Percentiles rank a stretch among this genome's conserved stretches.
phyloP scores from a whole-genome alignment of 106 monocot genomes.

The Dioscorea dumetorum region DNA sequence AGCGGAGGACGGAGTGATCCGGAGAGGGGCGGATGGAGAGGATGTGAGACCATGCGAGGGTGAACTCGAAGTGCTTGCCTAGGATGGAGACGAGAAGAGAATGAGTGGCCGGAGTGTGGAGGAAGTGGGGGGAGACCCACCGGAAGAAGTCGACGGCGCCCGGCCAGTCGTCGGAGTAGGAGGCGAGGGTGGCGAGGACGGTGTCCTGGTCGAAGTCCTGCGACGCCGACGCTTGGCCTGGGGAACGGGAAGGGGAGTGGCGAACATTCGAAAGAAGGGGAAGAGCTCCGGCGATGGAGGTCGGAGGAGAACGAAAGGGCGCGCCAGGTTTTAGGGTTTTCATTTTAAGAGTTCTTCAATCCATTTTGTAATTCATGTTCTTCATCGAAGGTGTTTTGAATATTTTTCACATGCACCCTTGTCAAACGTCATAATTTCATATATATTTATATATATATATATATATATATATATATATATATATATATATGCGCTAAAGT shows the following conservation, averaged over 20 bases:
- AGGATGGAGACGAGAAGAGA: slow-evolving; percentile 59
- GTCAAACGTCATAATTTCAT: no score
- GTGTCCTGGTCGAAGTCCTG: slow-evolving; percentile 24
- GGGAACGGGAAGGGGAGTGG: slow-evolving; percentile 2
- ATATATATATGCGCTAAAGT: no score
- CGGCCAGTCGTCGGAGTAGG: slow-evolving; percentile 70
- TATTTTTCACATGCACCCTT: no score
- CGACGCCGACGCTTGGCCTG: background rate
- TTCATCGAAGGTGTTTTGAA: no score
- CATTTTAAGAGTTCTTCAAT: no score
- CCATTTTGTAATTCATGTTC: no score
- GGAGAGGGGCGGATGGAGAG: slow-evolving; percentile 13
- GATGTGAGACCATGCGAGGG: slow-evolving; percentile 46
- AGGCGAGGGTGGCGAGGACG: slow-evolving; percentile 52
- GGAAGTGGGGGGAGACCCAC: slow-evolving; percentile 45
- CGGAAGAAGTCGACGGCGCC: slow-evolving; percentile 87
- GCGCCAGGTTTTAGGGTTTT: no score
- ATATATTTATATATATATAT: no score
- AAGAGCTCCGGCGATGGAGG: background rate
- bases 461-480: no score
- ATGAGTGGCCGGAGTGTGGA: slow-evolving; percentile 50
- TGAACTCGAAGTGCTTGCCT: slow-evolving; percentile 88
- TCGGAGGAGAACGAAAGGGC: background rate
- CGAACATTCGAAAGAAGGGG: slow-evolving; percentile 1
- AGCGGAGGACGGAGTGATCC: slow-evolving; percentile 37